Conservation (phyloP, 768 basidiomycete genomes). For the Leucogyrophana mollusca region DNA sequence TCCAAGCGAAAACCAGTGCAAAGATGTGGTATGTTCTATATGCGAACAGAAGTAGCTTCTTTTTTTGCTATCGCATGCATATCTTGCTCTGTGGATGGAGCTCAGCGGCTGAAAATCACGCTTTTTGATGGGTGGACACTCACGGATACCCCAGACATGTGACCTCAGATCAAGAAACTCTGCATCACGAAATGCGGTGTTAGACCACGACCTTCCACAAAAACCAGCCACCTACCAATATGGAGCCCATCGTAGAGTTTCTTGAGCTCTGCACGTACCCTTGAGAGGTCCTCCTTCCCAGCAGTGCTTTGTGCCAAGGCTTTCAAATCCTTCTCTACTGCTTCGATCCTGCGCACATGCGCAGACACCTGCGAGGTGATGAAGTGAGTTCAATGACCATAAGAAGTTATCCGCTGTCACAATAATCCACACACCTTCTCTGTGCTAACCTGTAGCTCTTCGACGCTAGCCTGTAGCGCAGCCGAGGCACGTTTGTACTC, state of each 20-base stretch:
- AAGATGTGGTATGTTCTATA: constrained; percentile 29
- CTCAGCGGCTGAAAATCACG: neutral
- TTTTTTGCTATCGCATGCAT: constrained; percentile 72
- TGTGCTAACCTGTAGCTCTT: constrained; percentile 81
- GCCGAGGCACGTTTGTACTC: constrained; percentile 89
- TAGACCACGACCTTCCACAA: neutral
- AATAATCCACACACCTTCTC: constrained; percentile 54
- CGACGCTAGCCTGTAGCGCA: constrained; percentile 84
- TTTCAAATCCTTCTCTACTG: constrained; percentile 88
- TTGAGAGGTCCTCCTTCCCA: constrained; percentile 77
- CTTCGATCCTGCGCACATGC: constrained; percentile 81
- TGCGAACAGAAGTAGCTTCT: constrained; percentile 57
- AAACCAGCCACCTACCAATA: constrained; percentile 50
- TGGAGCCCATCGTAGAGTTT: constrained; percentile 84
- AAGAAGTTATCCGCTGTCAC: no score
- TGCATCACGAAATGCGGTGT: constrained; percentile 20
- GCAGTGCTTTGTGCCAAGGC: constrained; percentile 63
- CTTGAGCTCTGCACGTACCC: constrained; percentile 79
- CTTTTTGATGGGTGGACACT: constrained; percentile 30
- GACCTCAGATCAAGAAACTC: constrained; percentile 80
- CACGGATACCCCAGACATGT: constrained; percentile 88
- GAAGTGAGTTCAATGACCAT: neutral
- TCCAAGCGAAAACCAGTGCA: neutral
- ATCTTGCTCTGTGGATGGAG: constrained; percentile 63
- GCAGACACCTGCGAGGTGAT: constrained; percentile 59